These are phyloP conservation scores for Ophiostoma angusticollis DNA, from an alignment of 2,329 filamentous ascomycete species.

Conservation along the genomic window DNA sequence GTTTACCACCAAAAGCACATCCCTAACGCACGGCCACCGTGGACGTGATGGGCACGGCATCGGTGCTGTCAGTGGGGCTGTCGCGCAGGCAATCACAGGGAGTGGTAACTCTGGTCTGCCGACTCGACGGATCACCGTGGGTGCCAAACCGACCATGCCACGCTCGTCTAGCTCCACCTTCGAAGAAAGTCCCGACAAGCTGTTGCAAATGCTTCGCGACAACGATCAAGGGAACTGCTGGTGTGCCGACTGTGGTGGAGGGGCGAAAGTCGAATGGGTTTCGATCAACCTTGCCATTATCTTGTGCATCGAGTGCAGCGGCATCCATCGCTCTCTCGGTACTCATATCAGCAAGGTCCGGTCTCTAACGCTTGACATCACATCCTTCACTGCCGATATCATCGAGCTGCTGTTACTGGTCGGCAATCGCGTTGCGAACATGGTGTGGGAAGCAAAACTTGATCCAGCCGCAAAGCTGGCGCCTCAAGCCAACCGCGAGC, in stretches of 20 bases:
- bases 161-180: conserved; percentile 52
- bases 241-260: conserved; percentile 90
- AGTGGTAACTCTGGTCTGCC: conserved; percentile 42
- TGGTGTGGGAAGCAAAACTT: conserved; percentile 85
- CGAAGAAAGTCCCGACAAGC: conserved; percentile 72
- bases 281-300: conserved; percentile 96
- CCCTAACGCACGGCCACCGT: conserved; percentile 40
- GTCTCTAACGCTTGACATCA: conserved; percentile 87
- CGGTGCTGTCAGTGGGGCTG: conserved; percentile 21
- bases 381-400: conserved; percentile 92
- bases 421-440: conserved; percentile 90
- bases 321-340: conserved; percentile 88
- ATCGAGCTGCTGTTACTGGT: conserved; percentile 84
- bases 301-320: conserved; percentile 94
- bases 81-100: conserved; percentile 32
- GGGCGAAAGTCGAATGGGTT: conserved; percentile 93
- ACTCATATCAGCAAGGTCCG: conserved; percentile 97
- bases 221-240: conserved; percentile 84
- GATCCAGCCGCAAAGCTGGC: conserved; percentile 62
- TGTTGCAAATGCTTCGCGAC: conserved; percentile 77
- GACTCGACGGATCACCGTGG: conserved; percentile 78
- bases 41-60: conserved; percentile 22
- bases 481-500: conserved; percentile 70
- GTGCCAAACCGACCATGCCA: conserved; percentile 63
- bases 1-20: conserved; percentile 81